A percentile compares a stretch with the other conserved stretches of the same genome.
Evolutionary conservation across 331 rosid species (phyloP).

Genomic region (Stylosanthes scabra): DNA sequence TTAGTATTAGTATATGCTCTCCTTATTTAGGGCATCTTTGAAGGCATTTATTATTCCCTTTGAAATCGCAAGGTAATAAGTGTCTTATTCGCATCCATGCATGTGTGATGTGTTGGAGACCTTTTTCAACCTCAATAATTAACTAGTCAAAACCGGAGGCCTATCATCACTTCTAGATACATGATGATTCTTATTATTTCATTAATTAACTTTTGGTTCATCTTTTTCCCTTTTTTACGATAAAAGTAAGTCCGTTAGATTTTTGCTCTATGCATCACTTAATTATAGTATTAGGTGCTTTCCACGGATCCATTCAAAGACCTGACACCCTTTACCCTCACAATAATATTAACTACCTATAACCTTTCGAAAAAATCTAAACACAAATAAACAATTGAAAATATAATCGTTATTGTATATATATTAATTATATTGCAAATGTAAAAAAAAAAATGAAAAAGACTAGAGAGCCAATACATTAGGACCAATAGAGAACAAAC

Average conservation of each 20-base stretch:
- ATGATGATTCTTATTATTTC: conserved; percentile 5
- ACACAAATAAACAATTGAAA: too few relatives aligned
- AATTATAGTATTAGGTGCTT: background rate
- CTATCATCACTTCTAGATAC: conserved; percentile 21
- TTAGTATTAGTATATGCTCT: conserved; percentile 32
- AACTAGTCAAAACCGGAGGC: conserved; percentile 44
- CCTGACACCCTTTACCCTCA: background rate
- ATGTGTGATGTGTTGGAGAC: conserved; percentile 26
- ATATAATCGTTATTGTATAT: too few relatives aligned
- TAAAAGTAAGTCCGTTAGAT: background rate
- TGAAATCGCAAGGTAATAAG: too few relatives aligned
- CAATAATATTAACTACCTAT: too few relatives aligned
- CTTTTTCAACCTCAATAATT: background rate
- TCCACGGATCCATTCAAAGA: background rate
- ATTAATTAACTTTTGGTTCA: background rate
- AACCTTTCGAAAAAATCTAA: too few relatives aligned
- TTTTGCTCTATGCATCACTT: background rate
- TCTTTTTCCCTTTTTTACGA: background rate
- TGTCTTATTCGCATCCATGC: conserved; percentile 2
- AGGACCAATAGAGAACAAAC: too few relatives aligned
- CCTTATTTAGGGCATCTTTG: conserved; percentile 38
- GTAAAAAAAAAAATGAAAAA: too few relatives aligned
- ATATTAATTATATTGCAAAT: too few relatives aligned
- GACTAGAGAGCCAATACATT: too few relatives aligned
- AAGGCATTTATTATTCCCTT: conserved; percentile 1